These are phyloP conservation scores for Phycomyces blakesleeanus DNA, from an alignment of 192 early-diverging fungal species.

Conservation along the genomic window DNA sequence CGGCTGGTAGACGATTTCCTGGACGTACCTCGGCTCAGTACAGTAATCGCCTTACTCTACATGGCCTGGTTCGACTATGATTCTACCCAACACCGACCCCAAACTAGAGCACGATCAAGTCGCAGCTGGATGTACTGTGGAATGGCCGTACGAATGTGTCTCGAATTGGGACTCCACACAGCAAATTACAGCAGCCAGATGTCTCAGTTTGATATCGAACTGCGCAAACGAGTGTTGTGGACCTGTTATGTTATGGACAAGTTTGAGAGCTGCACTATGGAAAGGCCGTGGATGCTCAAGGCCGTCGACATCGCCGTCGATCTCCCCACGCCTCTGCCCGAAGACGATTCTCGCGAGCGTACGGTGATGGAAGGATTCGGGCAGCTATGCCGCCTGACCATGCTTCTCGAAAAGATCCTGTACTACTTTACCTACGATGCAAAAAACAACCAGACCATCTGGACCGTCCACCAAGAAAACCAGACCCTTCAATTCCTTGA, in stretches of 20 bases:
- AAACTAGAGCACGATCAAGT: not conserved
- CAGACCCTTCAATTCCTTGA: slow-evolving; percentile 19
- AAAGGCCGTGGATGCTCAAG: slow-evolving; percentile 30
- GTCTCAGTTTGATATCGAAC: slow-evolving; percentile 35
- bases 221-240: slow-evolving; percentile 35
- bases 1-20: slow-evolving; percentile 35
- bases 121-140: slow-evolving; percentile 33
- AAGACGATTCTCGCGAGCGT: slow-evolving; percentile 27
- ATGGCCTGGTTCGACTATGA: slow-evolving; percentile 17
- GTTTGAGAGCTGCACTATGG: slow-evolving; percentile 22
- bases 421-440: slow-evolving; percentile 15
- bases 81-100: not conserved
- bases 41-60: slow-evolving; percentile 32
- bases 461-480: slow-evolving; percentile 23
- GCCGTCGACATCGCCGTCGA: slow-evolving; percentile 19
- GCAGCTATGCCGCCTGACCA: slow-evolving; percentile 24
- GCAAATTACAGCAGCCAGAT: slow-evolving; percentile 28
- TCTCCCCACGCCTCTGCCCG: slow-evolving; percentile 24
- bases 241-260: slow-evolving; percentile 37
- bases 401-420: slow-evolving; percentile 26
- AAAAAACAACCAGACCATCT: slow-evolving; percentile 1
- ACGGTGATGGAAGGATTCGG: slow-evolving; percentile 27
- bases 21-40: slow-evolving; percentile 34
- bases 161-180: slow-evolving; percentile 30
- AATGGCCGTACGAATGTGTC: slow-evolving; percentile 34